Evolutionary conservation across 73 alveolate species (phyloP), one percentile per base, ranked within the genome.

Genomic region (Breviolum minutum): DNA sequence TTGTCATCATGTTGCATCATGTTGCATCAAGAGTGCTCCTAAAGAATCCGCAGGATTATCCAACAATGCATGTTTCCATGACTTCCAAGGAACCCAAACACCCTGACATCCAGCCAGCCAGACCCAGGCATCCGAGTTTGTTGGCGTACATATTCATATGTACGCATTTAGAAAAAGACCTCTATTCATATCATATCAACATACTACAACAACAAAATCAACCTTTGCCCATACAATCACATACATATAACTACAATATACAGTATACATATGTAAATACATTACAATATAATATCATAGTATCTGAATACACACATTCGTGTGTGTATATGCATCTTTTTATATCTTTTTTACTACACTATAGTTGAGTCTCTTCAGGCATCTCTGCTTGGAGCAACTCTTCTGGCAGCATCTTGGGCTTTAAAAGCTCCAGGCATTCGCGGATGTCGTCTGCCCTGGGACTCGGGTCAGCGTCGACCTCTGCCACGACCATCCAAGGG

Each of bases 401-500:
- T 60, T 74, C 97, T 8, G 97, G 88, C 20, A 17, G 20, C 87
- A 60, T 12, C 73, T 48, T 22, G 22, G 97, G 97, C 97, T 90
- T 90, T 76, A 90, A 32, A 24, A 90, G 40, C 88, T 90, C 97
- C 71, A 90, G 48, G 68, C 97, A 71, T 30, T 90, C 97, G 60
- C 94, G 94, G 80, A 86, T 26, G 62, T 86, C 94, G 29, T 86
- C 77, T 26, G 80, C 94, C 40, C 79, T 22, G 29, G 79, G 29
- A 6, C 17, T 86, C 80, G 12, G 79, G 79, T 14, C 26, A 40
- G 86, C 29, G 24, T 61, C 60, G 63, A 76, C 61, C 81, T 90
- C 97, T 1, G 77, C 97, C 87, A 90, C 97, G 77, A 90, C 74
- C 97, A 90, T 90, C 97, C 97, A 90, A 11, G 97, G 97, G 71